Base-by-base conservation (phyloP, 345 rosid species). In the Trapa incisa region DNA sequence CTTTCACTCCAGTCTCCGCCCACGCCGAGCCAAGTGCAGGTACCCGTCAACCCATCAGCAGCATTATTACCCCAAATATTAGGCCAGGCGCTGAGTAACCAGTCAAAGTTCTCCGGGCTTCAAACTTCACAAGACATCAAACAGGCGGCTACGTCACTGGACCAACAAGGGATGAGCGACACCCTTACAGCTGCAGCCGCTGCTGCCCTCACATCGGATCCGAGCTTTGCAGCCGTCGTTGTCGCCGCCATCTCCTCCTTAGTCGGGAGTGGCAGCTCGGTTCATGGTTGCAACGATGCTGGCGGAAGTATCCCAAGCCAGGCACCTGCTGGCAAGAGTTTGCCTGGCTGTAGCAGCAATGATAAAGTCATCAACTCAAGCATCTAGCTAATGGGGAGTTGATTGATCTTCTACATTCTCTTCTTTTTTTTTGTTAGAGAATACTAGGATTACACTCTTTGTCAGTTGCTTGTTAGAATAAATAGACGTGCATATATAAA, bases 241-340 rank as follows among this genome's bases (percentile, higher is more conserved):
- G 93, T 87, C 0, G 87, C 88, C 2, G 88, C 93, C 36, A 83
- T 87, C 66, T 72, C 82, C 33, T 78, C 88, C 22, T 77, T 87
- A 39, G 83, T 87, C 6, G 83, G 87, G 10, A 81, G 87, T 41
- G 56, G 81, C 37, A 79, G 67, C 37, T 69, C 77, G n/a, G 71
- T 43, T 66, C 72, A 66, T 39, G 68, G 61, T 69, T 76, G 64
- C 54, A 77, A 64, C 61, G 75, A 33, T 11, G 43, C 66, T 2
- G 65, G 38, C 35, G 52, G 52, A 5, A 58, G 38, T 33, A 33
- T 58, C 48, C 48, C 48, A 45, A 45, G 2, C 11, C 9, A 3
- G 48, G 48, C 48, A 4, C 37, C 38, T 58, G 6, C 38, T 16
- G 15, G 63, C 63, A 58, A 33, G 38, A 58, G 29, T 22, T 22